Base-by-base conservation (phyloP, 306 rosid species). In the Carpinus fangiana region DNA sequence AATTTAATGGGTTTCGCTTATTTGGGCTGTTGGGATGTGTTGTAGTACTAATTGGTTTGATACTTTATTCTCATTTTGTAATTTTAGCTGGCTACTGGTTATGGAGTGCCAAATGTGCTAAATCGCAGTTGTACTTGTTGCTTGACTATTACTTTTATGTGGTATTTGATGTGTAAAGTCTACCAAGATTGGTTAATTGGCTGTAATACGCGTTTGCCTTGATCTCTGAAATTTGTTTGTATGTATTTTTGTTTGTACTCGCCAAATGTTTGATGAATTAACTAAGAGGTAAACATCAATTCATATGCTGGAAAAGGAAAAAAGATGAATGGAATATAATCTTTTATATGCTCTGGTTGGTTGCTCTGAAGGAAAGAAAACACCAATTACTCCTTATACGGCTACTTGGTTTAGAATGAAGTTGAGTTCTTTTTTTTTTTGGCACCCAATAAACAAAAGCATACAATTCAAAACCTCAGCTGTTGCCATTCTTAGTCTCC, bases 181-280 rank as follows among this genome's bases (percentile, higher is more conserved):
- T 41, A 41, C 8, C 16, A 41, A 11, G 21, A 41, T 45, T 41
- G 72, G 23, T 18, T 67, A 41, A 18, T 38, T 45, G 18, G 43
- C 28, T 9, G 4, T n/a, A 20, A 41, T 41, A 41, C 51, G 6
- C 10, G 51, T 41, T 41, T 41, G 65, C 36, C 36, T 23, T 59
- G 16, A 16, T 36, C 23, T 9, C 9, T 18, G 51, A 18, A 18
- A n/a, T 38, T 67, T 8, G 41, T 36, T 7, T 34, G 69, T 16
- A 8, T 64, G 20, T 41, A 38, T 14, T 17, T 47, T 43, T 59
- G 18, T 52, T 65, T 45, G 11, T 26, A 81, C 75, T 55, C 75
- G 54, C 75, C 75, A 72, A 26, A 61, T 55, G 79, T 66, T 82
- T 26, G 76, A 77, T 73, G 48, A 66, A 65, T 20, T 34, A 8